These are phyloP conservation scores for Phascolomyces articulosus DNA, from an alignment of 371 early-diverging fungal genomes.

Conservation along the genomic window DNA sequence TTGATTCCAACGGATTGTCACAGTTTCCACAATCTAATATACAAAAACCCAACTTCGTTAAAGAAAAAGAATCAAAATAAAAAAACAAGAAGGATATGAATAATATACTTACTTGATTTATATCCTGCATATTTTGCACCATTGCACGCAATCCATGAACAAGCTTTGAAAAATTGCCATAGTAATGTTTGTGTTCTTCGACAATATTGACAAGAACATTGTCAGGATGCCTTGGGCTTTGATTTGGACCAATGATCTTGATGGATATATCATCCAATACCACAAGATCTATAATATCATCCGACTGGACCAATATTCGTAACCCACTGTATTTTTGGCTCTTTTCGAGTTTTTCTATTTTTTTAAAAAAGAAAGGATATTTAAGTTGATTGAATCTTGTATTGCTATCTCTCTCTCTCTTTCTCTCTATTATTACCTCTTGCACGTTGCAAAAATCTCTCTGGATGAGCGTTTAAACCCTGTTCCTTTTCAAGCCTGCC, in stretches of 20 bases:
- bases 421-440: neutral
- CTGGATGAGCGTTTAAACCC: neutral
- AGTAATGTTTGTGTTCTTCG: neutral
- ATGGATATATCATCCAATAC: neutral
- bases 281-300: neutral
- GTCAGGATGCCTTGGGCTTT: neutral
- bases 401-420: too few species aligned
- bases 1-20: neutral
- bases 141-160: neutral
- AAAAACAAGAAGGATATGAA: too few species aligned
- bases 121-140: neutral
- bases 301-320: neutral
- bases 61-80: too few species aligned
- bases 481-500: neutral
- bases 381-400: too few species aligned
- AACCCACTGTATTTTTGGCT: neutral
- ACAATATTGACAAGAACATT: neutral
- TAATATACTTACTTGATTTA: slow-evolving; percentile 1
- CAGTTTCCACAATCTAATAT: neutral
- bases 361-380: neutral
- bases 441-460: neutral
- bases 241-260: neutral
- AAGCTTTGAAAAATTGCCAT: neutral
- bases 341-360: neutral
- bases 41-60: too few species aligned